These are phyloP conservation scores for Eutrema heterophyllum DNA, from an alignment of 345 rosid genomes.

Conservation along the genomic window DNA sequence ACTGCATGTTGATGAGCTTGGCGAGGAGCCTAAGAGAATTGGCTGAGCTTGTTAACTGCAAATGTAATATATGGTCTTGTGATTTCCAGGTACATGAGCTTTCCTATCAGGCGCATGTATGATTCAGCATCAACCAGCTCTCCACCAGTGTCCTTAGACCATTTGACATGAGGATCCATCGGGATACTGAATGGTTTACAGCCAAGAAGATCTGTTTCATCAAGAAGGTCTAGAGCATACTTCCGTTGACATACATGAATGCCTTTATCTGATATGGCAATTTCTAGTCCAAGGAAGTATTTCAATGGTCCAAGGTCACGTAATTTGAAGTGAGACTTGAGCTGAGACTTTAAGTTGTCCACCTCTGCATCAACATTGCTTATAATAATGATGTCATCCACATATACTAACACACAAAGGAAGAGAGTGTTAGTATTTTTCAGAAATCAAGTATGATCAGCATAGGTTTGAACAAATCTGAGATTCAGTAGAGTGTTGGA, in stretches of 20 bases:
- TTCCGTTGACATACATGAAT: background rate
- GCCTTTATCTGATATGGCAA: background rate
- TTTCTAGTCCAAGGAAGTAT: background rate
- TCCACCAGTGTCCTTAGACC: background rate
- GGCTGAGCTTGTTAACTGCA: background rate
- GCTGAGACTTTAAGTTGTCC: background rate
- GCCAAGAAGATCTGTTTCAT: background rate
- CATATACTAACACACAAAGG: background rate
- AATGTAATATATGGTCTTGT: background rate
- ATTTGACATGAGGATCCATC: background rate
- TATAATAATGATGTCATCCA: background rate
- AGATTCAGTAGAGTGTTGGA: background rate
- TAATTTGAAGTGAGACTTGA: background rate
- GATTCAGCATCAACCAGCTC: too few relatives aligned
- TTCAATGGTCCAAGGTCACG: background rate
- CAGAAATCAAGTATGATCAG: background rate
- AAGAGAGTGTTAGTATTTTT: background rate
- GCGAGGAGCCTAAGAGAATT: too few relatives aligned
- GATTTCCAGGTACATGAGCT: background rate
- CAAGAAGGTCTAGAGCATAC: background rate
- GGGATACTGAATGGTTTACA: background rate
- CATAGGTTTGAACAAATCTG: background rate
- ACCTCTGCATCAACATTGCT: background rate
- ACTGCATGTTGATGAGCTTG: too few relatives aligned
- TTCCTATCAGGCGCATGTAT: background rate